Evolutionary conservation across 2,329 filamentous ascomycete genomes (phyloP).

Genomic region (Pyrenophora teres): DNA sequence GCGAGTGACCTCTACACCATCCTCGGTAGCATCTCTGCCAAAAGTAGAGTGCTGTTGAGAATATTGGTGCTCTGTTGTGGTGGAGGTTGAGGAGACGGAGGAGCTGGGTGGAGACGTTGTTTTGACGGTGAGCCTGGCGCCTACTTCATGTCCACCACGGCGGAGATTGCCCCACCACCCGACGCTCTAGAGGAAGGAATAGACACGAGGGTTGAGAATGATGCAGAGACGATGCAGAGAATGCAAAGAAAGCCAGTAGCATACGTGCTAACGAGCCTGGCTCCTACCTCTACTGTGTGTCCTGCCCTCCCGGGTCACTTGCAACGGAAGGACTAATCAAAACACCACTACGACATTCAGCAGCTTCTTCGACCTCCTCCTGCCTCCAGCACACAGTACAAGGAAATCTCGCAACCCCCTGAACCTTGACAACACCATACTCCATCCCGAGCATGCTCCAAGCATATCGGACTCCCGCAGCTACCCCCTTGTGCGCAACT

Average conservation of each 20-base stretch:
- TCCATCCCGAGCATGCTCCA: background rate
- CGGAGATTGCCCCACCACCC: slow-evolving; percentile 8
- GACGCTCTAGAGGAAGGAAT: slow-evolving; percentile 7
- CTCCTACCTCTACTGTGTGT: slow-evolving; percentile 16
- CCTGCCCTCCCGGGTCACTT: background rate
- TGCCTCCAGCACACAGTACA: background rate
- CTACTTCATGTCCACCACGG: slow-evolving; percentile 11
- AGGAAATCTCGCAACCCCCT: background rate
- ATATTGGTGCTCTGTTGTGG: slow-evolving; percentile 19
- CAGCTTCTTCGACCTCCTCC: background rate
- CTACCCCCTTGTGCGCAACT: slow-evolving; percentile 1
- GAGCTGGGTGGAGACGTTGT: slow-evolving; percentile 9
- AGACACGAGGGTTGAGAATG: background rate
- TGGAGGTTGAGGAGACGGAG: slow-evolving; percentile 10
- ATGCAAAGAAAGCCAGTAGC: slow-evolving; percentile 18
- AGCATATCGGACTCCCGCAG: background rate
- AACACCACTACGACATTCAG: slow-evolving; percentile 2
- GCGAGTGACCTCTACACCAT: slow-evolving; percentile 19
- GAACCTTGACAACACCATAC: background rate
- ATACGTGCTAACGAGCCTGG: slow-evolving; percentile 11
- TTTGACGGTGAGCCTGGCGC: slow-evolving; percentile 10
- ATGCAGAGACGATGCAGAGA: slow-evolving; percentile 7
- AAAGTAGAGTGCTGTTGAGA: slow-evolving; percentile 23
- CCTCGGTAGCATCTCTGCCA: slow-evolving; percentile 18
- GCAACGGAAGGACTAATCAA: background rate